Conservation (phyloP, 1,284 basidiomycete species). For the Coniferiporia sulphurascens region DNA sequence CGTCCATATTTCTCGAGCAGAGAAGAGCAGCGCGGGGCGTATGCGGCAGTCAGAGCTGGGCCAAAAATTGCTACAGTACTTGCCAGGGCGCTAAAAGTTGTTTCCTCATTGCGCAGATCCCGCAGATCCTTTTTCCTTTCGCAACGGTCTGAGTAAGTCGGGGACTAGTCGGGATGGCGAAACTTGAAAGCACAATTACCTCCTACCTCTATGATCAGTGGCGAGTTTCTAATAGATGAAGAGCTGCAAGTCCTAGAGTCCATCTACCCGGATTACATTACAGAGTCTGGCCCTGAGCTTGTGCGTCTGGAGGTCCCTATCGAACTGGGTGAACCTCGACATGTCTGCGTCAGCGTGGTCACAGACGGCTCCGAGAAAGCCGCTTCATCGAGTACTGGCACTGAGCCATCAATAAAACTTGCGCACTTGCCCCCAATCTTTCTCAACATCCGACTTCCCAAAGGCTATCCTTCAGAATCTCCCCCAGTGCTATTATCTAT, state of each 20-base stretch:
- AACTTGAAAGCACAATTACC: background rate
- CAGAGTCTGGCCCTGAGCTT: constrained; percentile 35
- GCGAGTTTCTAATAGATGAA: constrained; percentile 4
- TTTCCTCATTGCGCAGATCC: background rate
- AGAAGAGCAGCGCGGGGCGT: background rate
- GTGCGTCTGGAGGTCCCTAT: constrained; percentile 60
- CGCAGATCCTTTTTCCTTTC: background rate
- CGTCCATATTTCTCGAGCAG: constrained; percentile 5
- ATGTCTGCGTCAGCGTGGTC: constrained; percentile 35
- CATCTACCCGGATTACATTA: constrained; percentile 63
- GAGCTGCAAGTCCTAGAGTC: constrained; percentile 39
- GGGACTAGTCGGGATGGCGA: background rate
- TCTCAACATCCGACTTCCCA: constrained; percentile 50
- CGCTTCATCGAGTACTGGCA: constrained; percentile 2
- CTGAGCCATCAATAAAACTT: constrained; percentile 23
- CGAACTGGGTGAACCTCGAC: constrained; percentile 43
- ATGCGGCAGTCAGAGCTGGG: background rate
- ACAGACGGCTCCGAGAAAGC: constrained; percentile 25
- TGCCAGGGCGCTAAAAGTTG: background rate
- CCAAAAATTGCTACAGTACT: too few relatives aligned
- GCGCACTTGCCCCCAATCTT: constrained; percentile 58
- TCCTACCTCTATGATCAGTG: constrained; percentile 5
- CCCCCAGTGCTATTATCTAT: constrained; percentile 54
- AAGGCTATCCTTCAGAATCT: constrained; percentile 47
- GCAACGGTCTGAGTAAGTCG: background rate